Evolutionary conservation across 805 yeast genomes (phyloP), one percentile per base, ranked within the genome.

Genomic region (Candida wancherniae): DNA sequence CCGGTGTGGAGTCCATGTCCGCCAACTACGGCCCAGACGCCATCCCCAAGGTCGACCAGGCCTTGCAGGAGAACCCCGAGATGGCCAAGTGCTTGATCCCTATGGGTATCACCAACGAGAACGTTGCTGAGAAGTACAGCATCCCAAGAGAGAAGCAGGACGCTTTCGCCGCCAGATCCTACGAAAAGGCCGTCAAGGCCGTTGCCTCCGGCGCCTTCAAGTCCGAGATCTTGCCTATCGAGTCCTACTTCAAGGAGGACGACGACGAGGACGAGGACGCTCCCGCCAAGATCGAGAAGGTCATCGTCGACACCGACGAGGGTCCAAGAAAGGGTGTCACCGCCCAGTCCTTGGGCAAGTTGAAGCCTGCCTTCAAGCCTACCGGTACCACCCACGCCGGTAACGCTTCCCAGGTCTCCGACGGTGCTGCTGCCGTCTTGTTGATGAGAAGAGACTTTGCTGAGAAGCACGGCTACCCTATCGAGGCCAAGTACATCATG

Each of bases 1-100:
- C 80, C 27, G 97, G 97, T 51, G 95, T 80, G 29, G 97, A 88
- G 65, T 80, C 94, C 46, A 90, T 90, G 97, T 73, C 94, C n/a
- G 66, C 71, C 42, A 80, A 80, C 64, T 87, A 84, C 57, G 92
- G 92, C n/a, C 83, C 92, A 15, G 73, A 73, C 45, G 76, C 90
- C 23, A 63, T 80, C 37, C 81, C 86, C 31, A 57, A 58, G 51
- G 48, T 63, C 19, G 63, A 59, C 44, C 27, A 42, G 9, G 59
- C 48, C 31, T 49, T 63, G 42, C 52, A 48, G 36, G 67, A 63
- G 14, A 39, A 63, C 43, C 44, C 53, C 14, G 63, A 61, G 47
- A 55, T 65, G 60, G 58, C 50, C 62, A 79, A 79, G 58, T 90
- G 97, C 63, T 63, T 82, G 58, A 76, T 90, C 41, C 97, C 97